Evolutionary conservation across 305 asterid species (phyloP), one percentile per base, ranked within the genome.

Genomic region (Euphrasia arctica): DNA sequence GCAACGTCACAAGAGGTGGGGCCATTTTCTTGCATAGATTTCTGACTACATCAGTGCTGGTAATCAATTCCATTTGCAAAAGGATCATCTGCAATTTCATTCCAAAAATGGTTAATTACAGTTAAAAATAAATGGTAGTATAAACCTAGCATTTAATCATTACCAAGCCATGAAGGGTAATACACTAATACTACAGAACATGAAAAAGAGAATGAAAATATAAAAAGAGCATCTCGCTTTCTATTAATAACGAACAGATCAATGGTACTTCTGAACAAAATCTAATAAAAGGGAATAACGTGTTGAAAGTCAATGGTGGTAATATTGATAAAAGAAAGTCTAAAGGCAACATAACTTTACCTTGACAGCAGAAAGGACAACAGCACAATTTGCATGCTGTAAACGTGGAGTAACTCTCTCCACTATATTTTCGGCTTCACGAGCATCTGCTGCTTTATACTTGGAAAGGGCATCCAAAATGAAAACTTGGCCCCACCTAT

Each of bases 21-120:
- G 97, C 99, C 99, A 94, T 90, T 82, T 94, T 94, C 86, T 94
- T 94, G 84, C 99, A 94, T 62, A 94, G 99, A 76, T 94, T 88
- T 63, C 98, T 89, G 71, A 94, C 96, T 28, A 94, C 97, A 78
- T 94, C 99, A 27, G 99, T 86, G 88, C 99, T 91, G 66, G 93
- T 86, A 70, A 94, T 91, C 72, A 91, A 84, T 78, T 94, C 99
- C 99, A 94, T 94, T 86, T 94, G 99, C 75, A 88, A 81, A 78
- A 94, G 99, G 79, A 94, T 94, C 99, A 94, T 91, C 99, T 94
- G 91, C 73, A 75, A 59, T 70, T 68, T 32, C 64, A 76, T 70
- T 57, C 60, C 69, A 68, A 69, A 67, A 59, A 12, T 58, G 62
- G 42, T 34, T 28, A 34, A 18, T 48, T 39, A 41, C 31, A 13